Percentiles rank a stretch among this genome's conserved stretches.
Conservation (phyloP, 1,284 basidiomycete species). For the Boletus semigastroideus region DNA sequence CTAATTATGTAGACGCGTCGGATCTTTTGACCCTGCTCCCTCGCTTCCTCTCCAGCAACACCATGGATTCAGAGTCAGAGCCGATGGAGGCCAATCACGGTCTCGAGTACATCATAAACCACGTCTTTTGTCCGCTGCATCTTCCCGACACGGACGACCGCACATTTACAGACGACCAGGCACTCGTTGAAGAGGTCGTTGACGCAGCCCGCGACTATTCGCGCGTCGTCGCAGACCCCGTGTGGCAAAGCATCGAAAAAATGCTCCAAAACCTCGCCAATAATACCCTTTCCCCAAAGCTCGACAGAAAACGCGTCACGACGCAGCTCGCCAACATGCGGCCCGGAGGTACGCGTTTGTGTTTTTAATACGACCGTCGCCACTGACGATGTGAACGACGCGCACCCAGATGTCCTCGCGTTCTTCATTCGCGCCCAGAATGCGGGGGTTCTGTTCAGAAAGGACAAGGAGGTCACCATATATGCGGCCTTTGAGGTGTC, state of each 20-base stretch:
- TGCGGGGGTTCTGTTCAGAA: constrained; percentile 32
- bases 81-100: background rate
- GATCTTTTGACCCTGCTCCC: background rate
- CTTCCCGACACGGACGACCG: constrained; percentile 21
- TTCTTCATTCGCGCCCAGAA: constrained; percentile 37
- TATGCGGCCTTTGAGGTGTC: constrained; percentile 37
- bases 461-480: constrained; percentile 5
- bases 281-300: background rate
- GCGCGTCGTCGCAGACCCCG: background rate
- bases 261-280: constrained; percentile 11
- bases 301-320: background rate
- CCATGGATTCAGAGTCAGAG: background rate
- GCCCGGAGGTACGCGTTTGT: constrained; percentile 10
- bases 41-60: background rate
- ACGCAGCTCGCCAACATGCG: constrained; percentile 12
- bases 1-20: background rate
- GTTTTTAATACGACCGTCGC: background rate
- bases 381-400: background rate
- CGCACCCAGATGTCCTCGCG: constrained; percentile 18
- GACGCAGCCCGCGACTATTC: constrained; percentile 5
- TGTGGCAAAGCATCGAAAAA: constrained; percentile 5
- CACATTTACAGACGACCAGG: constrained; percentile 4
- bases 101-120: constrained; percentile 16
- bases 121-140: constrained; percentile 23
- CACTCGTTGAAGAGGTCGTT: constrained; percentile 5